These are phyloP conservation scores for Thielaviopsis euricoi DNA, from an alignment of 2,329 filamentous ascomycete species.

Conservation along the genomic window DNA sequence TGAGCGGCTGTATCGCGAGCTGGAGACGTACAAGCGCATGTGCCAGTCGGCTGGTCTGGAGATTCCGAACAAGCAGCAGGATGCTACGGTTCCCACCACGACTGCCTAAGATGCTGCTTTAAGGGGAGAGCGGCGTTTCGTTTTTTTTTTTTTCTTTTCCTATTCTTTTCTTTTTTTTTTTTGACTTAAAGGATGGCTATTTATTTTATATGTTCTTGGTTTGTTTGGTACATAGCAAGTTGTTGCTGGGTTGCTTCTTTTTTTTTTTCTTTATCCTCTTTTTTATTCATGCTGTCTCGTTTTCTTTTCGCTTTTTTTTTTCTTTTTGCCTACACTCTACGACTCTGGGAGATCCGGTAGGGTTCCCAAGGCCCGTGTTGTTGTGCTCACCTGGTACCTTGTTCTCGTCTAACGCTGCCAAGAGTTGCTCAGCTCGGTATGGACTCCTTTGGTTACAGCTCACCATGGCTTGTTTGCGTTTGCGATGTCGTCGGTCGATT, in stretches of 20 bases:
- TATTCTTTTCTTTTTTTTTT: neutral
- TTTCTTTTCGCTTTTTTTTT: no score
- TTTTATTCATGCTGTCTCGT: no score
- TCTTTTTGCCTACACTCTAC: no score
- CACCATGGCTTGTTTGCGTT: neutral
- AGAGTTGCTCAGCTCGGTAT: no score
- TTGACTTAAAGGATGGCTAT: no score
- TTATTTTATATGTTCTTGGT: no score
- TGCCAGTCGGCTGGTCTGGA: constrained; percentile 43
- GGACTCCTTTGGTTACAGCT: no score
- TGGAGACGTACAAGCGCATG: constrained; percentile 62
- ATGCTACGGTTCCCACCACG: constrained; percentile 1
- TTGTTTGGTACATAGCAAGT: neutral
- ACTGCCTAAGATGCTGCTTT: neutral
- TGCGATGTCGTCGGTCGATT: neutral
- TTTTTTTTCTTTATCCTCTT: neutral
- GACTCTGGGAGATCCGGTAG: no score
- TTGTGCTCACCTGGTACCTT: no score
- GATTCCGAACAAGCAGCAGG: constrained; percentile 11
- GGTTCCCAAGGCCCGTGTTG: no score
- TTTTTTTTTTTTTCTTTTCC: neutral
- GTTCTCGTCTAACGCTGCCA: no score
- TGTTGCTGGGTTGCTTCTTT: neutral
- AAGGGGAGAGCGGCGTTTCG: neutral
- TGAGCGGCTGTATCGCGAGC: constrained; percentile 59